Evolutionary conservation across 176 grass and related monocot genomes (phyloP), one percentile per base, ranked within the genome.

Genomic region (Musa acuminata): DNA sequence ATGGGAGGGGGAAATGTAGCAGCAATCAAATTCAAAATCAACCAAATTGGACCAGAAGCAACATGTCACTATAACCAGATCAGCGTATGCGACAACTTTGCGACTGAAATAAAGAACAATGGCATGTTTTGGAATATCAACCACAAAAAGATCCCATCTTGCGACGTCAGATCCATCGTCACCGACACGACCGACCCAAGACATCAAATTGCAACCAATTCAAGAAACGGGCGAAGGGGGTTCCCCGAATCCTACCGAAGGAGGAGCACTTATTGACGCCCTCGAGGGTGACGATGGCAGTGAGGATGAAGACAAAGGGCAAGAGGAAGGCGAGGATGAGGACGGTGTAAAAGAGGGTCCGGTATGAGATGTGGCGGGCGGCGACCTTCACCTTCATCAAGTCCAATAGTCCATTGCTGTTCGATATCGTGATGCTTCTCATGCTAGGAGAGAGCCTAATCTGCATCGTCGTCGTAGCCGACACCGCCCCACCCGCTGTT

Each of bases 391-490:
- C 66, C 90, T 92, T 98, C 82, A 92, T 91, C 24, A 91, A 89
- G 77, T 91, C 90, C 74, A 98, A 83, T 23, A 93, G 78, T 69
- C 94, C 94, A 83, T 91, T 81, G 77, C 84, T 91, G 75, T 75
- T 98, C 69, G 94, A 93, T 79, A 98, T 93, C 79, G 94, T 98
- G 84, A 98, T 91, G 86, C 87, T 93, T 89, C 94, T 98, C 90
- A 93, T 91, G 85, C 94, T 91, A 64, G 88, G 94, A 71, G 94
- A 98, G 52, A 98, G 74, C 80, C 94, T 88, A 86, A 98, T 98
- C 90, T 93, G 94, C 94, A 98, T 98, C 94, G 71, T 98, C 78
- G 90, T 84, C 70, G 13, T 17, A 69, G 66, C 71, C 69, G 53
- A 43, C 69, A 64, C 73, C 8, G 64, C 64, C 21, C 27, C 77